Evolutionary conservation across 2,329 filamentous ascomycete genomes (phyloP).

Genomic region (Penicillium sp.): DNA sequence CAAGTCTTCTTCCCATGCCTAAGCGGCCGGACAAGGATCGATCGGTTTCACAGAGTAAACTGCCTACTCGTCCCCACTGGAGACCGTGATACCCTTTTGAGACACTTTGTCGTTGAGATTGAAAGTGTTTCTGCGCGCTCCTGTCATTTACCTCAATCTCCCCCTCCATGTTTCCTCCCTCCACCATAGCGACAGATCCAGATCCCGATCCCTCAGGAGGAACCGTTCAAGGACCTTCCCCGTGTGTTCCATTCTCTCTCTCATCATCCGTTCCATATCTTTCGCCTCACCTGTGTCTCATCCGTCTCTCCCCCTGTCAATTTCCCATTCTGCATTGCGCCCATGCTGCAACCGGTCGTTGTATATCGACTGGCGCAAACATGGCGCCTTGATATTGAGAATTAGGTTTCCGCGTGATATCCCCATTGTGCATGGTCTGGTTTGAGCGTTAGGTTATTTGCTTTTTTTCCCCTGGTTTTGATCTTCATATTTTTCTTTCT

Average conservation of each 20-base stretch:
- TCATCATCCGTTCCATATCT: conserved; percentile 1
- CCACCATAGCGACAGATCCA: not conserved
- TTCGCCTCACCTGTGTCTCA: not conserved
- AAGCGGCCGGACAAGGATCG: conserved; percentile 30
- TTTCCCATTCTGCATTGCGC: conserved; percentile 10
- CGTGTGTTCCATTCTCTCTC: not conserved
- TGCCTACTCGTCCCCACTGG: conserved; percentile 34
- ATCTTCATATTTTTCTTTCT: conserved; percentile 12
- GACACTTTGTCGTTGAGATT: no score
- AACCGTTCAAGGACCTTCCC: not conserved
- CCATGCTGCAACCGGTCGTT: not conserved
- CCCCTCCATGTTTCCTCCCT: no score
- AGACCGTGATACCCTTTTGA: conserved; percentile 9
- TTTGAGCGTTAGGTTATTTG: not conserved
- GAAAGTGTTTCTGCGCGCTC: no score
- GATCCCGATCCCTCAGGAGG: no score
- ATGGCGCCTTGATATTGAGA: conserved; percentile 13
- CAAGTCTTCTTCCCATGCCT: conserved; percentile 38
- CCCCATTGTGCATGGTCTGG: conserved; percentile 22
- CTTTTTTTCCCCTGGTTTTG: conserved; percentile 12
- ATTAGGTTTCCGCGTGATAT: conserved; percentile 23
- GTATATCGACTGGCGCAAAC: not conserved
- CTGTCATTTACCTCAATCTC: no score
- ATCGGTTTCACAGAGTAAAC: conserved; percentile 19
- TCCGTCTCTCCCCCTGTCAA: conserved; percentile 3